Percentiles rank a stretch among this genome's conserved stretches.
These are phyloP conservation scores for Solanum hybrid DNA, from an alignment of 305 asterid species.

Conservation along the genomic window DNA sequence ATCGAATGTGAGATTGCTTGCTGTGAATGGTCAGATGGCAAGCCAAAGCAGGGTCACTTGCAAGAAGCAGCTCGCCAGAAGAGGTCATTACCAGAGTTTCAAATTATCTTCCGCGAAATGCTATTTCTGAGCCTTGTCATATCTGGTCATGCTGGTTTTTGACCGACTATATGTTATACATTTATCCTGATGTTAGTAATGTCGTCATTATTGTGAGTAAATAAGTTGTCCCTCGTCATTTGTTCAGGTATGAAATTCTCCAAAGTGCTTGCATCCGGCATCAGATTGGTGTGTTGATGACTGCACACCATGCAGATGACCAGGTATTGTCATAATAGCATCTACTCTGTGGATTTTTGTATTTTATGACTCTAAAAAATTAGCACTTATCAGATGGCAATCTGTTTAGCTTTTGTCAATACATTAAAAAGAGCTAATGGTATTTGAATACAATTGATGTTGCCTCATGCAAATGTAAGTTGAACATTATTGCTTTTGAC, in stretches of 20 bases:
- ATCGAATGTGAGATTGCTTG: conserved; percentile 67
- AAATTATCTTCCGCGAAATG: neutral
- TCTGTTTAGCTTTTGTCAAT: neutral
- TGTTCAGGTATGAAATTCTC: conserved; percentile 59
- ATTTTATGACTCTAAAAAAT: neutral
- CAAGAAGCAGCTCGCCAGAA: conserved; percentile 89
- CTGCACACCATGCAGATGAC: conserved; percentile 96
- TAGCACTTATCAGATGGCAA: neutral
- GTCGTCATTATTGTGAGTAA: neutral
- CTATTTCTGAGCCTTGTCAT: neutral
- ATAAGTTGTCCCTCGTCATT: neutral
- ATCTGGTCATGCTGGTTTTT: neutral
- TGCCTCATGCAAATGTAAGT: neutral
- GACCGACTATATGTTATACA: neutral
- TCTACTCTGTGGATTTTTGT: neutral
- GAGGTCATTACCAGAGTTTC: conserved; percentile 32
- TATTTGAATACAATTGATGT: neutral
- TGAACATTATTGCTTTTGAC: conserved; percentile 1
- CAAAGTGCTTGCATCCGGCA: conserved; percentile 46
- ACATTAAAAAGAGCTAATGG: neutral
- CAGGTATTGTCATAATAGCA: conserved; percentile 42
- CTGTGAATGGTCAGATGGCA: conserved; percentile 83
- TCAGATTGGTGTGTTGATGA: conserved; percentile 47
- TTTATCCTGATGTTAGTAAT: neutral
- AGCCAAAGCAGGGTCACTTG: conserved; percentile 69